phyloP scores from a whole-genome alignment of 2,329 filamentous ascomycete genomes.

The Penicillium expansum region DNA sequence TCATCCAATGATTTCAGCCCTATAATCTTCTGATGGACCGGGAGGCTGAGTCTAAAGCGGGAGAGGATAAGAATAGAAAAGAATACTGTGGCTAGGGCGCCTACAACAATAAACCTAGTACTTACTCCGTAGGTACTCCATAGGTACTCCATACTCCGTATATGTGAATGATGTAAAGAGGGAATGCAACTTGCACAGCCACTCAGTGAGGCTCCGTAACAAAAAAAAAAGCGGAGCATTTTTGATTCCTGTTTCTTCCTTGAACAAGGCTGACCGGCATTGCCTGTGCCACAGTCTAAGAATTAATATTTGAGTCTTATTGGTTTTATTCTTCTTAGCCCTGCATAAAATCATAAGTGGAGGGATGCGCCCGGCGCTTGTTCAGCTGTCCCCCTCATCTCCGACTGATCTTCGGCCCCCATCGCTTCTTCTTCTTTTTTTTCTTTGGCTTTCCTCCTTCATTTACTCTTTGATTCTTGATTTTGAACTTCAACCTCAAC shows the following conservation, averaged over 20 bases:
- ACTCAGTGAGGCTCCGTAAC: not conserved
- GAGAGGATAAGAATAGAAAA: constrained; percentile 1
- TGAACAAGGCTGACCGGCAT: constrained; percentile 1
- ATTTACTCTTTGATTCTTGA: not conserved
- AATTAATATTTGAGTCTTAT: not conserved
- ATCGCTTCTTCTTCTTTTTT: not conserved
- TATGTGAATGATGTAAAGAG: not conserved
- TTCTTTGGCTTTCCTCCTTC: not conserved
- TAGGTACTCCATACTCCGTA: not conserved
- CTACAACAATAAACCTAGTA: not conserved
- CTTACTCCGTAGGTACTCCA: too few relatives aligned
- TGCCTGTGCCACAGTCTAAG: not conserved
- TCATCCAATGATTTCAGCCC: not conserved
- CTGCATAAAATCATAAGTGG: not conserved
- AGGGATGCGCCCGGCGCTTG: constrained; percentile 11
- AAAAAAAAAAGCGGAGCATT: not conserved
- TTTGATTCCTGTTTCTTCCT: not conserved
- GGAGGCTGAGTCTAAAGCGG: not conserved
- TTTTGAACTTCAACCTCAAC: not conserved
- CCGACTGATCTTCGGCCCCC: constrained; percentile 10
- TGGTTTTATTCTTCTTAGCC: not conserved
- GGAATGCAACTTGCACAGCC: not conserved
- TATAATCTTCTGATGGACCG: not conserved
- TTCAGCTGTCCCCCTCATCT: constrained; percentile 9
- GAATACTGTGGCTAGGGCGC: not conserved